Base-by-base conservation (phyloP, 768 basidiomycete species). In the Trametes cubensis region DNA sequence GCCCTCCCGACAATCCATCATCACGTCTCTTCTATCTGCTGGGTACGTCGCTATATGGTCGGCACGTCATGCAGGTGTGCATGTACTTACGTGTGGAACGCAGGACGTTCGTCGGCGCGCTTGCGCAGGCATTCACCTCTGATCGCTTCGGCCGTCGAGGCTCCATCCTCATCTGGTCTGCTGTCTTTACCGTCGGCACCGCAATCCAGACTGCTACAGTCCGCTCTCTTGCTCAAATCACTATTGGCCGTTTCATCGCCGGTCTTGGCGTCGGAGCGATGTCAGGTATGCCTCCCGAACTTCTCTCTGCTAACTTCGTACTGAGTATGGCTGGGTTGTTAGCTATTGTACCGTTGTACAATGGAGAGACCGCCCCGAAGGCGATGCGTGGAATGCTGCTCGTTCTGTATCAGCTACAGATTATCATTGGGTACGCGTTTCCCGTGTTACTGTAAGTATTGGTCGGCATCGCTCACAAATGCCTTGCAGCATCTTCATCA, bases 331-430 rank as follows among this genome's bases (percentile, higher is more conserved):
- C 20, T 18, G 17, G 7, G 4, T n/a, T 39, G 2, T 60, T 60
- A 67, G 72, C 65, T 46, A 69, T 68, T 62, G 72, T 70, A 6
- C 75, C 72, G 11, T 64, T 92, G 7, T 92, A 91, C 71, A 90
- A 88, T 64, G 89, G 90, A 41, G 90, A 92, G 74, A 88, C 89
- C 0, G 83, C 89, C 0, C 90, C 90, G 0, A 90, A 90, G 69
- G 80, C 83, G 0, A 79, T 92, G 59, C 83, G 90, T 69, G 91
- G 90, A 8, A 83, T 87, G 20, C 84, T 79, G 11, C 75, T 93
- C 28, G 88, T 89, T 2, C 75, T 92, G 18, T 92, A 92, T 68
- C 90, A 92, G 69, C 76, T 91, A 14, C 88, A 90, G 71, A 89
- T 92, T 63, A 89, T 90, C 67, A 76, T 81, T 14, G 88, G 87